Conservation (phyloP, 805 yeast genomes). For the Nakazawaea wickerhamii region DNA sequence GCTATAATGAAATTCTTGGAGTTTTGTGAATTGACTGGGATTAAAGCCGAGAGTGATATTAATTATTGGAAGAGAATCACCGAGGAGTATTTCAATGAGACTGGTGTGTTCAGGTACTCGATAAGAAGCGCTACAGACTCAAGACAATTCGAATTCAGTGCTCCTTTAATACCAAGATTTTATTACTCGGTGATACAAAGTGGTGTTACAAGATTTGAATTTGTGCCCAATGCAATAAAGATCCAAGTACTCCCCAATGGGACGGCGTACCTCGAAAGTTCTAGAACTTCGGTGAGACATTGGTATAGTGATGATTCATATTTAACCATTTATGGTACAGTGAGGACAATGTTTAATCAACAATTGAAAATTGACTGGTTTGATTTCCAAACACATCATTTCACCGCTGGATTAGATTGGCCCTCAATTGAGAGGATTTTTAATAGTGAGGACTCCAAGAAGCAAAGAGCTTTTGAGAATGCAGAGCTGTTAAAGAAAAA, state of each 20-base stretch:
- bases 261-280: constrained; percentile 47
- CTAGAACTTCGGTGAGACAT: constrained; percentile 41
- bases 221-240: constrained; percentile 41
- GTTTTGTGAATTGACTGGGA: constrained; percentile 14
- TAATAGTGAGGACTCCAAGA: constrained; percentile 24
- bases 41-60: constrained; percentile 22
- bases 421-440: constrained; percentile 37
- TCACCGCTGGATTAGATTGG: constrained; percentile 42
- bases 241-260: constrained; percentile 52
- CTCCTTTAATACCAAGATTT: constrained; percentile 59
- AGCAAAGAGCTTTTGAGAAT: constrained; percentile 6
- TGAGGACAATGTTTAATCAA: constrained; percentile 58
- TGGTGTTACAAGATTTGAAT: constrained; percentile 47
- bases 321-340: constrained; percentile 54
- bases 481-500: constrained; percentile 18
- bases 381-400: constrained; percentile 49
- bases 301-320: constrained; percentile 67
- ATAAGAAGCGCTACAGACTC: constrained; percentile 39
- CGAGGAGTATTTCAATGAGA: constrained; percentile 47
- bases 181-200: constrained; percentile 46
- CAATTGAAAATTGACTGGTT: constrained; percentile 66
- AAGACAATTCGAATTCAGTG: constrained; percentile 59
- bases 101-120: constrained; percentile 41
- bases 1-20: constrained; percentile 18
- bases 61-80: constrained; percentile 46